phyloP scores from a whole-genome alignment of 2,329 filamentous ascomycete genomes.

The Balansia obtecta region DNA sequence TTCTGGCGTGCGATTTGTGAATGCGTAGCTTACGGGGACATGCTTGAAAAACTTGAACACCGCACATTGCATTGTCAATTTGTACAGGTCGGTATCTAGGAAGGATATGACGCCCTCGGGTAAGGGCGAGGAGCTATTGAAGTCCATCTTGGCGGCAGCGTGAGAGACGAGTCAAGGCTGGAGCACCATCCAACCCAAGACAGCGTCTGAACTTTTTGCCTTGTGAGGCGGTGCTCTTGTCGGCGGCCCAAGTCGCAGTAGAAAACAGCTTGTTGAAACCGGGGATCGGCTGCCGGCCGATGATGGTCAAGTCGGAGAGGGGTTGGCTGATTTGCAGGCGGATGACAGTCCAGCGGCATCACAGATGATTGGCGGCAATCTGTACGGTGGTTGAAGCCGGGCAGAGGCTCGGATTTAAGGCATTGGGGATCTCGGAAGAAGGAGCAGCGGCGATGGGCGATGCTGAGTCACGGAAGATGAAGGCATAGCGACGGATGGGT shows the following conservation, averaged over 20 bases:
- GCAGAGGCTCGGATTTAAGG: not conserved
- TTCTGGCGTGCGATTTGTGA: conserved; percentile 88
- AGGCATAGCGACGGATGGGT: not conserved
- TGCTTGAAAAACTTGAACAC: conserved; percentile 86
- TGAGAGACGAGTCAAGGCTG: not conserved
- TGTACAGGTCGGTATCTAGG: conserved; percentile 79
- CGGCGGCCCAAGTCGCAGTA: too few relatives aligned
- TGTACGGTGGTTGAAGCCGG: not conserved
- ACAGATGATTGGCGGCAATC: not conserved
- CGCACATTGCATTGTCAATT: conserved; percentile 97
- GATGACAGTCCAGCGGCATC: not conserved
- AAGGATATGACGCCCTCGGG: conserved; percentile 73
- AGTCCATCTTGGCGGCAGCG: conserved; percentile 36
- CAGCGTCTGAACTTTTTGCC: not conserved
- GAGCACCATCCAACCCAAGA: not conserved
- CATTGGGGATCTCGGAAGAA: not conserved
- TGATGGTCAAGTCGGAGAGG: not conserved
- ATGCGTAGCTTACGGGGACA: conserved; percentile 74
- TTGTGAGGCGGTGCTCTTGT: not conserved
- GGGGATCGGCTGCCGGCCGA: not conserved
- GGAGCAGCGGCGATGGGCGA: not conserved
- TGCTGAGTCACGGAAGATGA: not conserved
- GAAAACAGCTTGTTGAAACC: too few relatives aligned
- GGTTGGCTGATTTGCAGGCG: not conserved
- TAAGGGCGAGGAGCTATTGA: conserved; percentile 52